These are phyloP conservation scores for Bonia amplexicaulis DNA, from an alignment of 176 grass and related monocot genomes.

Conservation along the genomic window DNA sequence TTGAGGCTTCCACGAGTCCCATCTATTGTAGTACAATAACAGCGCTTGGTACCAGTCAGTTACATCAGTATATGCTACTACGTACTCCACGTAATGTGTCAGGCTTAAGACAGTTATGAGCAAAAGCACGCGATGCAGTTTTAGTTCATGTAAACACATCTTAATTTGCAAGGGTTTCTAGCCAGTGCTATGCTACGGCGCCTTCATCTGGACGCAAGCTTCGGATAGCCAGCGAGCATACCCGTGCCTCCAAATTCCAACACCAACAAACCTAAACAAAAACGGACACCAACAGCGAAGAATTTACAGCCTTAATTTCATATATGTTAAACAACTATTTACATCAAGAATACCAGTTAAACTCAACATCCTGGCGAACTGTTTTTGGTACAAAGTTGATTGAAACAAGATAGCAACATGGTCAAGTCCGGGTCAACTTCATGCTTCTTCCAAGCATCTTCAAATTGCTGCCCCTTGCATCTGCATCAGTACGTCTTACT, in stretches of 20 bases:
- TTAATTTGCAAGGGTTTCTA: neutral
- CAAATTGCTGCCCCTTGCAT: constrained; percentile 73
- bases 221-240: neutral
- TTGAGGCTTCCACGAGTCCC: neutral
- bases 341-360: constrained; percentile 11
- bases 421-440: constrained; percentile 63
- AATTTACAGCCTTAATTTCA: neutral
- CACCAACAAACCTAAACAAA: neutral
- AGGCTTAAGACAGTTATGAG: neutral
- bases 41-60: neutral
- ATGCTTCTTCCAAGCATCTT: constrained; percentile 81
- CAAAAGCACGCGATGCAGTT: neutral
- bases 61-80: neutral
- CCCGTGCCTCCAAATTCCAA: neutral
- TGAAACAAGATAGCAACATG: constrained; percentile 56
- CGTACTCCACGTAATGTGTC: neutral
- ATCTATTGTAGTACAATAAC: neutral
- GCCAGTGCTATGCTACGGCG: neutral
- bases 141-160: neutral
- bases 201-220: neutral
- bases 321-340: constrained; percentile 5
- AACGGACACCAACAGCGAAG: neutral
- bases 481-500: constrained; percentile 29
- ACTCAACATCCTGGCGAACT: constrained; percentile 14
- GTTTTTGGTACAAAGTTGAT: constrained; percentile 18